These are phyloP conservation scores for Xylariomycetidae sp. DNA, from an alignment of 2,329 filamentous ascomycete genomes.

Conservation along the genomic window DNA sequence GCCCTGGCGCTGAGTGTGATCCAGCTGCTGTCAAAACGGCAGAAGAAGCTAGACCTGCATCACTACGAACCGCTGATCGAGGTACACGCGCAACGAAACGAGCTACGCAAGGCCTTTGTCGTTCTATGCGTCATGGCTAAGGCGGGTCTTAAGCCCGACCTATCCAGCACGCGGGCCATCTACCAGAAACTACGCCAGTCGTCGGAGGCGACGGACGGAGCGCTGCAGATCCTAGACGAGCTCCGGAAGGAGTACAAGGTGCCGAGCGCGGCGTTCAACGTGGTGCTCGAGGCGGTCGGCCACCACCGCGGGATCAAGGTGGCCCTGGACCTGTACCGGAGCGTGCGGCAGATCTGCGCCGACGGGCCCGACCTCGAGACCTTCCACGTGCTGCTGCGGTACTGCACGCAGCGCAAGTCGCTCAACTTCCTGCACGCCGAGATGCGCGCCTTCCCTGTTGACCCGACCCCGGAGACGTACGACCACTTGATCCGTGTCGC, in stretches of 20 bases:
- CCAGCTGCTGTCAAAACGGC: slow-evolving; percentile 55
- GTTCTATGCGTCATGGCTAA: slow-evolving; percentile 70
- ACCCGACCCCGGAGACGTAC: slow-evolving; percentile 23
- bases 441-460: slow-evolving; percentile 32
- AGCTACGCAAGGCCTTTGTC: slow-evolving; percentile 63
- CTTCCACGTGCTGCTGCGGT: slow-evolving; percentile 30
- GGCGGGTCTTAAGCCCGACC: slow-evolving; percentile 52
- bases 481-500: slow-evolving; percentile 30
- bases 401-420: slow-evolving; percentile 21
- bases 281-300: slow-evolving; percentile 32
- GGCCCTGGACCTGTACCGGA: slow-evolving; percentile 33
- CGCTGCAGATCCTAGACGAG: slow-evolving; percentile 52
- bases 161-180: slow-evolving; percentile 60
- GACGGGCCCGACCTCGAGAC: slow-evolving; percentile 31
- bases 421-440: slow-evolving; percentile 31
- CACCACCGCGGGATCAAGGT: slow-evolving; percentile 17
- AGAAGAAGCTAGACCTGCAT: slow-evolving; percentile 53
- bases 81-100: slow-evolving; percentile 56
- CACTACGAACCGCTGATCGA: slow-evolving; percentile 81
- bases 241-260: slow-evolving; percentile 38
- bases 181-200: slow-evolving; percentile 49
- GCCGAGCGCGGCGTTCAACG: slow-evolving; percentile 36
- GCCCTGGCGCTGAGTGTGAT: slow-evolving; percentile 68
- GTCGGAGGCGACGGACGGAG: slow-evolving; percentile 40
- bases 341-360: slow-evolving; percentile 30